phyloP scores from a whole-genome alignment of 306 rosid species.

The Chamaecrista fasciculata region DNA sequence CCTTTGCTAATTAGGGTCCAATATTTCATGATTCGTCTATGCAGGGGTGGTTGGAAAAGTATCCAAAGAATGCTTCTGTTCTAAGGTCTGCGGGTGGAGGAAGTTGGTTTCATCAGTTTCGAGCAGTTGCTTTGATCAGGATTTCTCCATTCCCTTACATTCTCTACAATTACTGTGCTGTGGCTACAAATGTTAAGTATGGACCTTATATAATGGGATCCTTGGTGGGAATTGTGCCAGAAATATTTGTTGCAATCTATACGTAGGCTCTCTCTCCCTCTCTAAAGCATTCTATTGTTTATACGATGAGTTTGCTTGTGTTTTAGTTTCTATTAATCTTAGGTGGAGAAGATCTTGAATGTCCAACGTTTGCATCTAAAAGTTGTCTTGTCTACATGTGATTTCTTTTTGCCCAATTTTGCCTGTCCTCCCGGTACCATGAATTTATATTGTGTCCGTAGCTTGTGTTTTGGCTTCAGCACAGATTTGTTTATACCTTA shows the following conservation, averaged over 20 bases:
- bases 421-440: background rate
- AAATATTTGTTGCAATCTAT: conserved; percentile 86
- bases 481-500: conserved; percentile 15
- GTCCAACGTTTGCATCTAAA: conserved; percentile 14
- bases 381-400: background rate
- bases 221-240: conserved; percentile 92
- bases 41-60: conserved; percentile 94
- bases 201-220: conserved; percentile 89
- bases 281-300: background rate
- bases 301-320: background rate
- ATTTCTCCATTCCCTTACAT: conserved; percentile 95
- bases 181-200: conserved; percentile 89
- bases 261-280: conserved; percentile 60
- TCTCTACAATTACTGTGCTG: conserved; percentile 86
- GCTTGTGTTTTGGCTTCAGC: conserved; percentile 9
- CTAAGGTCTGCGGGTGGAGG: conserved; percentile 94
- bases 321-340: background rate
- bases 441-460: background rate
- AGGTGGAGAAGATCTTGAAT: background rate
- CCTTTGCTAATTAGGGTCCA: background rate
- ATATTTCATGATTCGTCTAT: conserved; percentile 11
- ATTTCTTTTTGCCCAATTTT: conserved; percentile 11
- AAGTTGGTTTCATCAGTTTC: conserved; percentile 88
- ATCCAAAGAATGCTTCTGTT: conserved; percentile 88
- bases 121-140: conserved; percentile 86